Evolutionary conservation across 176 grass and related monocot species (phyloP), one percentile per base, ranked within the genome.

Genomic region (Aegilops sharonensis): DNA sequence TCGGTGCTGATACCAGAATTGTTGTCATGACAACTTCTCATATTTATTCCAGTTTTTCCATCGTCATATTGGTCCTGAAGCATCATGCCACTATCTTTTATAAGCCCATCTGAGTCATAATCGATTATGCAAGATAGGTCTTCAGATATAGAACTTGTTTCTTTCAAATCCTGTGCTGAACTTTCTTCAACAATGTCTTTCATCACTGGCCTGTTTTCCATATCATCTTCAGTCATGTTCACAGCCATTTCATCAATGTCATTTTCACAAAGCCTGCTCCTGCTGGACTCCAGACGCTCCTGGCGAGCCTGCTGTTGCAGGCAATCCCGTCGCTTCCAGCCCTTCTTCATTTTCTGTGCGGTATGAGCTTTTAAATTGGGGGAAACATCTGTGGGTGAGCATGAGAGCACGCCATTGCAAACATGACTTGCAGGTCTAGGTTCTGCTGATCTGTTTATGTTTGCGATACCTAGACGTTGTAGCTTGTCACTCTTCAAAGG

Each of bases 301-400:
- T 99, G 92, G 11, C 94, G 94, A 91, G 92, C 92, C 56, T 81
- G 90, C 86, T 96, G 97, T 78, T 99, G 97, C 30, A 82, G 79
- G 56, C 85, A 91, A 71, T 89, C 92, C 42, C 88, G 87, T 13
- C 93, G 89, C 39, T 87, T 99, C 97, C 97, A 99, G 54, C 79
- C 90, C 66, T 91, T 92, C 86, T 93, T 99, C 76, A 67, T 81
- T 91, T 84, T 91, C 52, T 83, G 92, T 64, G 81, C 77, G 52
- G 56, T 50, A 87, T 92, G 92, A 84, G 85, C 87, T 94, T 87
- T 98, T 23, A 79, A 86, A 85, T 72, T 84, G 84, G 57, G 67
- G 60, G 88, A 84, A 72, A 35, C 72, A 72, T 93, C 94, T 68
- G 63, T 48, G 8, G 83, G 79, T 21, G 71, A 74, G 43, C 68